A percentile compares a stretch with the other conserved stretches of the same genome.
Conservation (phyloP, 2,329 filamentous ascomycete genomes). For the Nemania bipapillata region DNA sequence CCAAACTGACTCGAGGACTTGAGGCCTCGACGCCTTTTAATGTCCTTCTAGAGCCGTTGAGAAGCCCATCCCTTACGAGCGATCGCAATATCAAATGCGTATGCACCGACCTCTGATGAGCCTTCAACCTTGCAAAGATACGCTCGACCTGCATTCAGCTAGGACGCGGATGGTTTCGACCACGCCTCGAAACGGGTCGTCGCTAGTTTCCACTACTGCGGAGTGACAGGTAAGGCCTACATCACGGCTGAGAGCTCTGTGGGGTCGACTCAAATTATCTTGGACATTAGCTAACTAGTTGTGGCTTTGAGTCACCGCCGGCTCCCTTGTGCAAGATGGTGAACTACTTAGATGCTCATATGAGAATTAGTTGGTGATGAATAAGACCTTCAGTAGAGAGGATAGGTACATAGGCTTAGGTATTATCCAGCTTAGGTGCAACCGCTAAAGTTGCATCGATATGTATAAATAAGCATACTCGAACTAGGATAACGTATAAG, state of each 20-base stretch:
- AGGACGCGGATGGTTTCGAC: neutral
- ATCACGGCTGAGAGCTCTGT: conserved; percentile 2
- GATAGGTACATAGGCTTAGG: no score
- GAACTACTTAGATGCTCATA: neutral
- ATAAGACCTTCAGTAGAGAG: neutral
- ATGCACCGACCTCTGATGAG: neutral
- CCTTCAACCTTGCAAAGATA: neutral
- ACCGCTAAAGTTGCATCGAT: neutral
- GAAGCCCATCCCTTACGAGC: neutral
- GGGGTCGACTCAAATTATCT: neutral
- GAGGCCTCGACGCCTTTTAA: neutral
- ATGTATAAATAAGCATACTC: neutral
- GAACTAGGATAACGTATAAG: neutral
- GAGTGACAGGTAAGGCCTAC: neutral
- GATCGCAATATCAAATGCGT: neutral
- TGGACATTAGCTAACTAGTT: neutral
- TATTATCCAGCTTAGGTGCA: no score
- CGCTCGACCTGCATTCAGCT: conserved; percentile 1
- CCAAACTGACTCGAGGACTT: neutral
- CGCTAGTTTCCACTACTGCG: neutral
- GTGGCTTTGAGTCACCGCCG: neutral
- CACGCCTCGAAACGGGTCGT: neutral
- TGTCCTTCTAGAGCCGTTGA: neutral
- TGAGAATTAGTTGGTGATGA: neutral
- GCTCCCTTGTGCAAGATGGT: neutral